Evolutionary conservation across 805 yeast genomes (phyloP), one percentile per base, ranked within the genome.

Genomic region (Nakazawaea wickerhamii): DNA sequence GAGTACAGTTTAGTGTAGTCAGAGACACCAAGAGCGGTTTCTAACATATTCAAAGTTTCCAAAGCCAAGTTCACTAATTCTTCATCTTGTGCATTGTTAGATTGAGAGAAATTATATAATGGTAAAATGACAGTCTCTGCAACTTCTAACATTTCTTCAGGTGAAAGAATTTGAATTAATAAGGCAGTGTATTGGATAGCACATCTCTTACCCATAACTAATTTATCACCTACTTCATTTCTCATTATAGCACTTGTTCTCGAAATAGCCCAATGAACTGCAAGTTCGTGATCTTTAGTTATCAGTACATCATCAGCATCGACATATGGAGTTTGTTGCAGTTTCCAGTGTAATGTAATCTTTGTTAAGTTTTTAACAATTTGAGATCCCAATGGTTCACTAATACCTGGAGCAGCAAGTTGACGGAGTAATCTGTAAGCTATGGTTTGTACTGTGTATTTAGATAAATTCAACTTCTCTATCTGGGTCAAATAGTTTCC

Each of bases 401-500:
- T 63, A 21, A 89, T 68, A 5, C 73, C 61, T 2, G 96, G 93
- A 2, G 96, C 96, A 20, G 84, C 78, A 37, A 91, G 63, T 65
- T 87, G 96, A 53, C 90, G 84, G 46, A 88, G 68, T 28, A 76
- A 63, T 52, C 88, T 73, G 50, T 75, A 74, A 0, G 83, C 84
- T 40, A 84, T 75, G 0, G 76, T 75, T 55, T 85, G 91, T n/a
- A 84, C 54, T 36, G 79, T 77, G 22, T 65, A 61, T 19, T 63
- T 64, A 2, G 64, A 48, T 33, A 79, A 66, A 3, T 62, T 48
- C 27, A 66, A 44, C 13, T 55, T 51, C 27, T 65, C 61, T 22
- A 52, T 36, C 39, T 71, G 67, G 7, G 71, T 54, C 43, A 85
- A 64, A 38, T 84, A 55, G 1, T 61, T 54, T 1, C 82, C 80